These are phyloP conservation scores for Parathielavia hyrcaniae DNA, from an alignment of 495 filamentous ascomycete genomes.

Conservation along the genomic window DNA sequence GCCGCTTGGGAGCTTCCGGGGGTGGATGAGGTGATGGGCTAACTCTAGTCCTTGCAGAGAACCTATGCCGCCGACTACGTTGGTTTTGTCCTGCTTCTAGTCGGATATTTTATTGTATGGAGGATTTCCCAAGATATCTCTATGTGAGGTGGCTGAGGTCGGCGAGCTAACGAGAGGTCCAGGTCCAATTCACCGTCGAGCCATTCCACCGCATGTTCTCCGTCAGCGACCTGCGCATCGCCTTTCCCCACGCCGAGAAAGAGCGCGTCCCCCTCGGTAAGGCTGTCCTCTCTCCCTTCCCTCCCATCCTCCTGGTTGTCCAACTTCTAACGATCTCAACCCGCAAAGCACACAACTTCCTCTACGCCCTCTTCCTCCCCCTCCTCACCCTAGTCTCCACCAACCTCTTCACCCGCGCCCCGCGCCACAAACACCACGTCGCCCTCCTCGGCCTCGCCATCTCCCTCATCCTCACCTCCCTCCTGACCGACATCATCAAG, in stretches of 20 bases:
- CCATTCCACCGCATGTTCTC: slow-evolving; percentile 87
- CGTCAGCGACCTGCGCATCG: slow-evolving; percentile 74
- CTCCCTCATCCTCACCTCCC: slow-evolving; percentile 65
- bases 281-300: slow-evolving; percentile 32
- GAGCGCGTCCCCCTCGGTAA: slow-evolving; percentile 78
- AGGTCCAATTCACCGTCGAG: slow-evolving; percentile 65
- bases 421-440: slow-evolving; percentile 77
- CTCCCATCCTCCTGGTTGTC: neutral
- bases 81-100: slow-evolving; percentile 62
- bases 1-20: neutral
- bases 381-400: slow-evolving; percentile 58
- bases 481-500: slow-evolving; percentile 88
- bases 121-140: neutral
- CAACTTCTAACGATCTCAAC: neutral
- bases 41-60: slow-evolving; percentile 41
- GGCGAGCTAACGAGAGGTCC: neutral
- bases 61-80: slow-evolving; percentile 86
- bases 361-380: slow-evolving; percentile 69
- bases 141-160: neutral
- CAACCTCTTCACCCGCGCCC: slow-evolving; percentile 54
- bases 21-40: neutral
- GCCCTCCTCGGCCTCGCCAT: slow-evolving; percentile 74
- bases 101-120: slow-evolving; percentile 59
- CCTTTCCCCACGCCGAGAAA: slow-evolving; percentile 75
- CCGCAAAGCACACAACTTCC: slow-evolving; percentile 60